Base-by-base conservation (phyloP, 2,329 filamentous ascomycete species). In the Exophiala calicioides region DNA sequence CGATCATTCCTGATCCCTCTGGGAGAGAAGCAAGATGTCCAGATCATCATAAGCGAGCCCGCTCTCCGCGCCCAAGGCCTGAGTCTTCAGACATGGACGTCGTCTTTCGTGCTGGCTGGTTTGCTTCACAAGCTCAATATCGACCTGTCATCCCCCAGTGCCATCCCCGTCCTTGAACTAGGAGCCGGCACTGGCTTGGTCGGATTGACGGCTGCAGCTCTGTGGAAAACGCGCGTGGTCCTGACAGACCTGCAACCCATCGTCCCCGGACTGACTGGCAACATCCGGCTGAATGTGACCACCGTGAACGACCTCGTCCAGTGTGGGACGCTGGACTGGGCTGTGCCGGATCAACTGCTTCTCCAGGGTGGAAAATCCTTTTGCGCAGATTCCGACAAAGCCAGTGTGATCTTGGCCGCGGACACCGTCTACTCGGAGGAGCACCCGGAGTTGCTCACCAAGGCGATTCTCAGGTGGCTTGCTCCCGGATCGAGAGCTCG, bases 21-120 rank as follows among this genome's bases (percentile, higher is more conserved):
- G 19, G 61, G 68, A 10, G 65, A 66, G 8, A 63, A 63, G 16
- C 61, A 62, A 20, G 65, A 70, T 2, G 76, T 90, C 58, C 77
- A 84, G 34, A 73, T 98, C 42, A 76, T 79, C 27, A 82, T 97
- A 30, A 79, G 87, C 43, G 91, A 97, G 64, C 93, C 91, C 1
- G 83, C 90, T 1, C 73, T 97, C 46, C 94, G 88, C 0, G 86
- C 87, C 3, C 90, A 96, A 65, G 86, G 87, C 46, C 74, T 97
- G 18, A 90, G 90, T 2, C 77, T 94, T 64, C 96, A 96, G 67
- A 97, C 93, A 0, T 97, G 93, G 91, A 88, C 87, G 1, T 90
- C 90, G 0, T 91, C 90, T 0, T 94, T 89, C 62, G 78, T 94
- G 2, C 81, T 97, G 2, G 86, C 91, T 0, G 85, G 81, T 56